Base-by-base conservation (phyloP, 225 moss, liverwort and hornwort genomes). In the Polytrichum formosum region DNA sequence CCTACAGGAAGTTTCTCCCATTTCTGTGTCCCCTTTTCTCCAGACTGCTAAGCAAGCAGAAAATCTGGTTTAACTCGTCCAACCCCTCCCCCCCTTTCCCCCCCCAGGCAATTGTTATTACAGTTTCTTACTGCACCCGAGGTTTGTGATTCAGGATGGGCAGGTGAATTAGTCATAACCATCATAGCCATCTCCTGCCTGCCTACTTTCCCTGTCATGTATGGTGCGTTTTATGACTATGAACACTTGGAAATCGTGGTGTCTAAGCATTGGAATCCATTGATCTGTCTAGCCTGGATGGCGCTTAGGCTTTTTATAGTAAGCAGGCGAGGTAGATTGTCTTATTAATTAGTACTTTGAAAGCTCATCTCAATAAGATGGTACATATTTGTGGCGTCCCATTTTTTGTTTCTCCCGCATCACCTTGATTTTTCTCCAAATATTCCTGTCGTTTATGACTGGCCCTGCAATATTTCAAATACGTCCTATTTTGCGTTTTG, bases 291-390 rank as follows among this genome's bases (percentile, higher is more conserved):
- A 54, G 27, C n/a, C 53, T 67, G 53, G 54, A 53, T 22, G 26
- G 54, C 18, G 13, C 58, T 30, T 67, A 67, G 26, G 46, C 23
- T 67, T 54, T 67, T 67, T 6, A 67, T 18, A 53, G 28, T 26
- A 67, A 26, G 54, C 53, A 67, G 54, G 16, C 53, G 21, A 10
- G 8, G 67, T 67, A 53, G 9, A 23, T 54, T 19, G 56, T 58
- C 56, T 58, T 54, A 67, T 21, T 58, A 22, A n/a, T 58, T 21
- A 58, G 58, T 58, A 6, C 58, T 67, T 53, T 26, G 53, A 26
- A 27, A 53, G 67, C 67, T 53, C 46, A 13, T 46, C 22, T 62
- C 31, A 35, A 66, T 66, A 66, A 66, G 66, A 66, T 66, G 66
- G 66, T 66, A 10, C 20, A 7, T 33, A n/a, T 66, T 35, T 66